Base-by-base conservation (phyloP, 768 basidiomycete species). In the Trametes elegans region DNA sequence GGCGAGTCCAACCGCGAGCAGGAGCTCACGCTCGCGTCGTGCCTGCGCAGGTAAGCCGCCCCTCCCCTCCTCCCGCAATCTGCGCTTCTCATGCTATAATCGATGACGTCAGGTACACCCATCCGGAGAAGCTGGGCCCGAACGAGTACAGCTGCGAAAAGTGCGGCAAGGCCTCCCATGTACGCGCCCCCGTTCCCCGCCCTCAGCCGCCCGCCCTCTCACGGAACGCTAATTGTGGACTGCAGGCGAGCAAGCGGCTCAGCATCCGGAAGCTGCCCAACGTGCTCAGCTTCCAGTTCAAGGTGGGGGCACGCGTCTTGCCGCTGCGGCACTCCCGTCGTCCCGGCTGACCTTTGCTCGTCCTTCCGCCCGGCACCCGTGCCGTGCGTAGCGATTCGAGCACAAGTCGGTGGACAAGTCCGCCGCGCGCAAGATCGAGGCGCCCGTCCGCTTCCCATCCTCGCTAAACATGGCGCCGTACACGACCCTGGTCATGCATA, bases 261-360 rank as follows among this genome's bases (percentile, higher is more conserved):
- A 90, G 88, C 62, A 85, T 98, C 62, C 83, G 81, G 45, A 88
- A 85, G 61, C 76, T 98, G 7, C 94, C 96, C 0, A 87, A 90
- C 0, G 93, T 96, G 0, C 74, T 98, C 42, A 91, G 89, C 61
- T 91, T 98, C 63, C 96, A 98, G 67, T 87, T 98, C 76, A 98
- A 98, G 80, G 95, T 90, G 55, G 46, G 62, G 49, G 54, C 27
- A 8, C 49, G 35, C 45, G 29, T 19, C 55, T n/a, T n/a, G n/a
- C 36, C 6, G 31, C 46, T 35, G 40, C 34, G 24, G 42, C 19
- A 24, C 21, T n/a, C 18, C 32, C 14, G 14, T n/a, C 14, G 28
- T 34, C 34, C 29, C 44, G 13, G 38, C 39, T 52, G 38, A 43
- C 42, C 31, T 31, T 35, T 23, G 29, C n/a, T n/a, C n/a, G n/a